Conservation (phyloP, 352 stramenopile species). For the Phytophthora capsici region DNA sequence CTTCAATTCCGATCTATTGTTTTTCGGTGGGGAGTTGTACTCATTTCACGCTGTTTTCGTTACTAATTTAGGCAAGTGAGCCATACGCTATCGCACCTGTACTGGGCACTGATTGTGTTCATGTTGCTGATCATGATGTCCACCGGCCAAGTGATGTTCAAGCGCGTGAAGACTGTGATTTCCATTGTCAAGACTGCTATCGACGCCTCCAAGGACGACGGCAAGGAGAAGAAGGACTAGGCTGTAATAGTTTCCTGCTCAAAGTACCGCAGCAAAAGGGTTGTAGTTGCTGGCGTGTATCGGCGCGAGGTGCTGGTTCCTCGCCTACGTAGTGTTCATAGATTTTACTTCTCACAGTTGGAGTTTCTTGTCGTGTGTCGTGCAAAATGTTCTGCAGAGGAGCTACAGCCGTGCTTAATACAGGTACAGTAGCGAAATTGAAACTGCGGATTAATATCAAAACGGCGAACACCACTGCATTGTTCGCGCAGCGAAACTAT, state of each 20-base stretch:
- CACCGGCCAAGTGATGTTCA: slow-evolving; percentile 87
- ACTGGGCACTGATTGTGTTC: slow-evolving; percentile 89
- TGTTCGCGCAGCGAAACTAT: slow-evolving; percentile 27
- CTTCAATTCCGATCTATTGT: slow-evolving; percentile 1
- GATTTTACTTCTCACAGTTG: slow-evolving; percentile 18
- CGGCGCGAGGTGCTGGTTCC: slow-evolving; percentile 18
- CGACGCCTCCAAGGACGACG: slow-evolving; percentile 51
- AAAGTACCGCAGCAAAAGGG: slow-evolving; percentile 10
- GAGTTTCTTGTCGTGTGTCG: neutral
- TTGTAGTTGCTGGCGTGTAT: slow-evolving; percentile 14
- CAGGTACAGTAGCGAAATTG: neutral
- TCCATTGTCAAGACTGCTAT: slow-evolving; percentile 73
- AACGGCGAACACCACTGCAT: neutral
- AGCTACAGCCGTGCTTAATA: slow-evolving; percentile 5
- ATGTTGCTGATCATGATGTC: slow-evolving; percentile 87
- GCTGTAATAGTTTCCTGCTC: slow-evolving; percentile 13
- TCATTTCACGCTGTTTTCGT: slow-evolving; percentile 15
- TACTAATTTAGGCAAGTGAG: slow-evolving; percentile 74
- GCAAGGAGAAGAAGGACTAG: slow-evolving; percentile 76
- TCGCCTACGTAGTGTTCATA: slow-evolving; percentile 33
- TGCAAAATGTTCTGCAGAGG: neutral
- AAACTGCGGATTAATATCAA: neutral
- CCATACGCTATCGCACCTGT: slow-evolving; percentile 84
- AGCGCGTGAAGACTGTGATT: slow-evolving; percentile 79
- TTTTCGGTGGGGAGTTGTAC: slow-evolving; percentile 8